Conservation (phyloP, 257 asterid species). For the Fraxinus pennsylvanica region DNA sequence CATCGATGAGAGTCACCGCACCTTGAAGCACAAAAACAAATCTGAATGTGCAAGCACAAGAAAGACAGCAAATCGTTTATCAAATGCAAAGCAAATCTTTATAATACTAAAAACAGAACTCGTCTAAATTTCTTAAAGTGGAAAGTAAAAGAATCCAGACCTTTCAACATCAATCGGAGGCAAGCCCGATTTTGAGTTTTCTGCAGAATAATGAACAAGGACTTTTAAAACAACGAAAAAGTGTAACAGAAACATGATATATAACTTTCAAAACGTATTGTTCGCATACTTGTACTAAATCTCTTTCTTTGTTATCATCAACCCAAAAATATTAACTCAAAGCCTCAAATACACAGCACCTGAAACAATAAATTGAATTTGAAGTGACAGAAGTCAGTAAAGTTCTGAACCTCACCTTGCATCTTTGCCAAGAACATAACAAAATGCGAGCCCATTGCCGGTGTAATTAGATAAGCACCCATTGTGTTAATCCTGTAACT, state of each 20-base stretch:
- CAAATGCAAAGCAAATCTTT: constrained; percentile 8
- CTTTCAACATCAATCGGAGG: constrained; percentile 85
- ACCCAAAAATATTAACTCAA: neutral
- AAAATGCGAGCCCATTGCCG: constrained; percentile 85
- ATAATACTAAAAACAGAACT: neutral
- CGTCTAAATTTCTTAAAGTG: neutral
- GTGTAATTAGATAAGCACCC: constrained; percentile 82
- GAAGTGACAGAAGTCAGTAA: constrained; percentile 4
- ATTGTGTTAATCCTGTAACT: constrained; percentile 64
- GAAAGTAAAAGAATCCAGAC: constrained; percentile 33
- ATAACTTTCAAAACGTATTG: neutral
- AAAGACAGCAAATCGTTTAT: neutral
- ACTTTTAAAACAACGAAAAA: neutral
- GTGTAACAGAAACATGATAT: neutral
- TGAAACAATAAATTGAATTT: constrained; percentile 12
- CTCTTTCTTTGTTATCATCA: neutral
- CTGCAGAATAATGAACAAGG: constrained; percentile 40
- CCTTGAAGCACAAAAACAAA: constrained; percentile 79
- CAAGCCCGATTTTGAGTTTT: constrained; percentile 69
- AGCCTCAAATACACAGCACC: neutral
- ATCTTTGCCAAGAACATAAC: constrained; percentile 94
- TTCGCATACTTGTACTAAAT: neutral
- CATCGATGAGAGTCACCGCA: constrained; percentile 51
- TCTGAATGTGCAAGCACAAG: constrained; percentile 45
- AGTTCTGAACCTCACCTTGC: constrained; percentile 61